Evolutionary conservation across 2,329 filamentous ascomycete species (phyloP), one percentile per base, ranked within the genome.

Genomic region (Lasiodiplodia gonubiensis): DNA sequence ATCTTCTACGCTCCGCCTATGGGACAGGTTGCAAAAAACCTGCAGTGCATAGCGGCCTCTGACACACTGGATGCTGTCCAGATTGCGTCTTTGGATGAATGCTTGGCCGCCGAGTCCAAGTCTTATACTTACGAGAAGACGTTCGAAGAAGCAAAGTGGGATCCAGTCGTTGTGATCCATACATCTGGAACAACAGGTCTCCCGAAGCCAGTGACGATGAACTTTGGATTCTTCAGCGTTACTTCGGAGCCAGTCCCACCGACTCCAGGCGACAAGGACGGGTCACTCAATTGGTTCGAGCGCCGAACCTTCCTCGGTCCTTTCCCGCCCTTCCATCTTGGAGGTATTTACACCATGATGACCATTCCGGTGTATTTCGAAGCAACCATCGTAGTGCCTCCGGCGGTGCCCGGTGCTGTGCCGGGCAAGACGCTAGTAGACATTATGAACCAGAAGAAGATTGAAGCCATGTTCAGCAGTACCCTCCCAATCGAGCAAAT

Each of bases 181-280:
- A 76, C 77, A 0, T 78, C 75, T 12, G 76, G 76, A 1, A 74
- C 76, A 0, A 80, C 76, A 0, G 77, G 78, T 7, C 64, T 74
- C 10, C 78, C 77, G 0, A 79, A 79, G 51, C 74, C 76, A 0
- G 70, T 79, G 25, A 52, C 49, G 7, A 52, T 27, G 49, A 52
- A 52, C 25, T 52, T 52, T 14, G 49, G 49, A 6, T 52, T 52
- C 49, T 52, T 52, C 49, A 27, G 21, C 12, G 30, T 25, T 10
- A 16, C 3, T 16, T 3, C 16, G 4, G 49, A 52, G 16, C 49
- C 49, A 2, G 23, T 52, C 3, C 25, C 49, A 14, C 25, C 49
- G 2, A 14, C 18, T 2, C 49, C 49, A 16, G 49, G 49, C 25
- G n/a, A 52, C 25, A 52, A 52, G n/a, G 49, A 52, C 14, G 49